Evolutionary conservation across 208 protist species (phyloP), one percentile per base, ranked within the genome.

Genomic region (Jaenimonas drosophilae): DNA sequence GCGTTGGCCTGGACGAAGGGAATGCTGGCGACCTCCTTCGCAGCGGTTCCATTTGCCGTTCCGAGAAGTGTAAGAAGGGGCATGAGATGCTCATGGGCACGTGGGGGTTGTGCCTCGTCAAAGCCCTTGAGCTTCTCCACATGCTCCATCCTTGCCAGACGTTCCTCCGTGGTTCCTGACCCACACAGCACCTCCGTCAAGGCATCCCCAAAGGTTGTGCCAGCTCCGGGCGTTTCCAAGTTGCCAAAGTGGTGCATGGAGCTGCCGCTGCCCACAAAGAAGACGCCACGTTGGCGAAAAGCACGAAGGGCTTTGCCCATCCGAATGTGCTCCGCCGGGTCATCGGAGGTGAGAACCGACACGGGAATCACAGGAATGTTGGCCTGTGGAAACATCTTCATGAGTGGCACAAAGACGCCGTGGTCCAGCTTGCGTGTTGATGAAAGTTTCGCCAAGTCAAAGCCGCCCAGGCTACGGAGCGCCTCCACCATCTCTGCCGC

Each of bases 361-460:
- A 96, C 23, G 32, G 83, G 75, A 12, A 97, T 43, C 0, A 95
- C 68, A 34, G 88, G 89, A n/a, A 96, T 76, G 55, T 82, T 64
- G 26, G 83, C 89, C 20, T 84, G 52, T 11, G 76, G 81, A 41
- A 90, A 92, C 47, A 88, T 77, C 16, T 74, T 30, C 46, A 81
- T 72, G 4, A 95, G 54, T 26, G 79, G 72, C 27, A 91, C 57
- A 54, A 87, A 97, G 2, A 85, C 64, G 21, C 89, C 90, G 63
- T 96, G 89, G 48, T 96, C 90, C 21, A 66, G 76, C 33, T 64
- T 65, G 24, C 81, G 61, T 45, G 46, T 59, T 14, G 32, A 9
- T 48, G 88, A 77, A 2, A 64, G 19, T 0, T 17, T 49, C 14
- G 65, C 63, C n/a, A 37, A 32, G 29, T 70, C 37, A 27, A 16